phyloP scores from a whole-genome alignment of 2,329 filamentous ascomycete species.

The Trichoderma arundinaceum region DNA sequence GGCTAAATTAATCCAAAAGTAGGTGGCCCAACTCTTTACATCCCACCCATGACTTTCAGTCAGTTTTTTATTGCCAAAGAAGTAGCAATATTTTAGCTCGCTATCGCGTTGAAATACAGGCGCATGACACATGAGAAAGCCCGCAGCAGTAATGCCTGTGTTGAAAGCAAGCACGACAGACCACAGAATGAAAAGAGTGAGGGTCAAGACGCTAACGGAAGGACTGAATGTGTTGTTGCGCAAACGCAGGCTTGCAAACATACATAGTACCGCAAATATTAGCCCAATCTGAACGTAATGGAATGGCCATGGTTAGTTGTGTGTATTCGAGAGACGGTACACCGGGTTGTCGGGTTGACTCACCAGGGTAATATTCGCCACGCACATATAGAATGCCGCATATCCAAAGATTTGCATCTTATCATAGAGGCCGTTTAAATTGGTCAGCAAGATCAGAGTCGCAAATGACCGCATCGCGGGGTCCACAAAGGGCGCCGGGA shows the following conservation, averaged over 20 bases:
- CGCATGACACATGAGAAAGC: not conserved
- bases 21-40: not conserved
- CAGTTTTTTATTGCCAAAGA: slow-evolving; percentile 19
- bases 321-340: not conserved
- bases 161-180: not conserved
- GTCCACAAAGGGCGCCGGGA: slow-evolving; percentile 30
- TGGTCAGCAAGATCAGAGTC: slow-evolving; percentile 31
- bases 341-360: not conserved
- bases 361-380: not conserved
- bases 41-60: not conserved
- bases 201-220: not conserved
- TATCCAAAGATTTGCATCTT: slow-evolving; percentile 26
- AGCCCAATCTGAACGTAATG: not conserved
- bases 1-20: not conserved
- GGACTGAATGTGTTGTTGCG: not conserved
- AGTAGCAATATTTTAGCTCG: not conserved
- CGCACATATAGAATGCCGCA: not conserved
- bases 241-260: not conserved
- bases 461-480: slow-evolving; percentile 12
- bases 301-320: not conserved
- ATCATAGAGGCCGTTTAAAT: slow-evolving; percentile 30
- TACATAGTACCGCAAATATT: not conserved
- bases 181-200: not conserved
- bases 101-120: not conserved
- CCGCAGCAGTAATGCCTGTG: not conserved